Evolutionary conservation across 371 early-diverging fungal species (phyloP).

Genomic region (Mucor lusitanicus): DNA sequence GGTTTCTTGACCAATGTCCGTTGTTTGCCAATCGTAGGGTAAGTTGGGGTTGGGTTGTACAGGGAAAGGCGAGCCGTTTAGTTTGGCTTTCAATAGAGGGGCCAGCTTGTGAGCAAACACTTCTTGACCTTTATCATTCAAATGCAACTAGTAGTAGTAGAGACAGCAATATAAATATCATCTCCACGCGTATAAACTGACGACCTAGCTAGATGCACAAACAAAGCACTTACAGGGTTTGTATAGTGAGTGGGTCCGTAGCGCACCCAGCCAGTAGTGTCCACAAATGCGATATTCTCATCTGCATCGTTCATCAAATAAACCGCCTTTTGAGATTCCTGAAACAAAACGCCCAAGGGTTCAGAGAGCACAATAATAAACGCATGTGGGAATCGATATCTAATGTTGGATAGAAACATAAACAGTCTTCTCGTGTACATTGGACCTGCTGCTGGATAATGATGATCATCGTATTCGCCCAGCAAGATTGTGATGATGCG

Average conservation of each 20-base stretch:
- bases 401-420: conserved; percentile 25
- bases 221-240: conserved; percentile 23
- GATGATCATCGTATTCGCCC: conserved; percentile 29
- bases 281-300: conserved; percentile 34
- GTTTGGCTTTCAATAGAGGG: conserved; percentile 34
- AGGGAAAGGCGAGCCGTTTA: conserved; percentile 29
- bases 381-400: conserved; percentile 14
- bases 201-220: background rate
- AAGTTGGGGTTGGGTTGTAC: conserved; percentile 33
- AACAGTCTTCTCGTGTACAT: conserved; percentile 16
- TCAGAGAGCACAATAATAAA: conserved; percentile 36
- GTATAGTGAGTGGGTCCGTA: conserved; percentile 28
- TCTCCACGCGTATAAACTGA: background rate
- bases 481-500: conserved; percentile 16
- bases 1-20: conserved; percentile 37
- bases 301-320: conserved; percentile 24
- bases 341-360: conserved; percentile 35
- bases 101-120: conserved; percentile 28
- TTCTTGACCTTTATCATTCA: conserved; percentile 35
- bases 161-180: background rate
- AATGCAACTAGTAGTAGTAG: conserved; percentile 17
- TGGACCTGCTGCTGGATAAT: background rate
- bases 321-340: conserved; percentile 37
- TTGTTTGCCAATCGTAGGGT: conserved; percentile 41
- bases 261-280: conserved; percentile 36